phyloP scores from a whole-genome alignment of 371 early-diverging fungal genomes.

The Nematocida ausubeli region DNA sequence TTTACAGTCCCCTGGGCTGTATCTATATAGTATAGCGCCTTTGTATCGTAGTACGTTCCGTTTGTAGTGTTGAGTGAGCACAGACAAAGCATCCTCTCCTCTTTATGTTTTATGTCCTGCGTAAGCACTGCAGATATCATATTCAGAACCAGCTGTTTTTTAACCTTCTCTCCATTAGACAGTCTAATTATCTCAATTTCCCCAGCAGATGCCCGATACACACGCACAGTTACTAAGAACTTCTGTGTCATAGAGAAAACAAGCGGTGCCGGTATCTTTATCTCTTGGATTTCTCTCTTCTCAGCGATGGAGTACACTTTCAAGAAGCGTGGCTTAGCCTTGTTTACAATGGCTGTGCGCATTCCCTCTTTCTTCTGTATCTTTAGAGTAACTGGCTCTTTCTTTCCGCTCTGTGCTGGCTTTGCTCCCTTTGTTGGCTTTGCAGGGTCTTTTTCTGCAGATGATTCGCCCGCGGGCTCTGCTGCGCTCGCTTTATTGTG shows the following conservation, averaged over 20 bases:
- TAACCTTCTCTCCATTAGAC: constrained; percentile 1
- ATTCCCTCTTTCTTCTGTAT: constrained; percentile 50
- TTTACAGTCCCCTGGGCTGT: background rate
- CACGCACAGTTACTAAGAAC: constrained; percentile 21
- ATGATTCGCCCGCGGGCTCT: background rate
- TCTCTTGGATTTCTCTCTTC: background rate
- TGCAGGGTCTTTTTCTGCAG: background rate
- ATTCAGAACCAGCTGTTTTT: constrained; percentile 15
- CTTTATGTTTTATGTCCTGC: background rate
- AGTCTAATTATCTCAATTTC: constrained; percentile 40
- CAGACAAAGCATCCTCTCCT: constrained; percentile 7
- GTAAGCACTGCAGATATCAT: constrained; percentile 18
- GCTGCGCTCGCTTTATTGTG: background rate
- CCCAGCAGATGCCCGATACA: background rate
- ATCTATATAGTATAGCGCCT: constrained; percentile 58
- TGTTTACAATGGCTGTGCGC: background rate
- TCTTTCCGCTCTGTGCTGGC: background rate
- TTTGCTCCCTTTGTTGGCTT: background rate
- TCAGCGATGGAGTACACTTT: constrained; percentile 6
- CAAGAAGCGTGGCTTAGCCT: constrained; percentile 5
- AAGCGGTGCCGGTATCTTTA: constrained; percentile 11
- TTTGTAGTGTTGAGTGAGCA: constrained; percentile 52
- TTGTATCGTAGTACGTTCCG: constrained; percentile 64
- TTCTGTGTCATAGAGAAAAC: constrained; percentile 1
- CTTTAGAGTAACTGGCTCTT: background rate